Percentiles rank a stretch among this genome's conserved stretches.
Evolutionary conservation across 805 yeast genomes (phyloP).

Genomic region (Starmerella floricola): DNA sequence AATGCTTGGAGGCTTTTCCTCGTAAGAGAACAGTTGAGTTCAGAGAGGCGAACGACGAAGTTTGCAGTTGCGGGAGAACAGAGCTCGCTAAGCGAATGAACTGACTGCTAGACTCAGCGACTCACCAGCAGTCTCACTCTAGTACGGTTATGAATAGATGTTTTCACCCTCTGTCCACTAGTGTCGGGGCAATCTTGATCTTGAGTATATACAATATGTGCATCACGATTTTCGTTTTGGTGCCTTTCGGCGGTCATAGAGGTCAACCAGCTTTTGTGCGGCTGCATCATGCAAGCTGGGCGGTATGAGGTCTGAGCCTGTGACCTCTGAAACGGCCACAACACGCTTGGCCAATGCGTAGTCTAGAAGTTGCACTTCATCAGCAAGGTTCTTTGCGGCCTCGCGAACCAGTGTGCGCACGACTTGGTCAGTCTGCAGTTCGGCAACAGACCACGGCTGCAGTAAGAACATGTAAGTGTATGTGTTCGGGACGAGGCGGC

Average conservation of each 20-base stretch:
- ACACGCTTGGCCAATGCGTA: constrained; percentile 15
- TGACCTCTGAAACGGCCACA: constrained; percentile 2
- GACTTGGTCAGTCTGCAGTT: not conserved
- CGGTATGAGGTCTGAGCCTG: constrained; percentile 11
- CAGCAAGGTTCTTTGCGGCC: constrained; percentile 6
- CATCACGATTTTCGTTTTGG: constrained; percentile 1
- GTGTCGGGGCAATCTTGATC: no score
- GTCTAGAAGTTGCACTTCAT: constrained; percentile 13
- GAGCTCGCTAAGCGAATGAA: no score
- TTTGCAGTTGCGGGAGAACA: no score
- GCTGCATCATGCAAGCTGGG: constrained; percentile 1
- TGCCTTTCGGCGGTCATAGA: constrained; percentile 7
- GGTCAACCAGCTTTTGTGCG: constrained; percentile 1
- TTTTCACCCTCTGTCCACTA: no score
- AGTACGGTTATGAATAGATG: no score
- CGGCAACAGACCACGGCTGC: constrained; percentile 6
- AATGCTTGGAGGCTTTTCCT: no score
- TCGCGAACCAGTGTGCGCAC: constrained; percentile 8
- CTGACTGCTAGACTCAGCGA: no score
- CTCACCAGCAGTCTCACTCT: no score
- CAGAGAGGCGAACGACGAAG: no score
- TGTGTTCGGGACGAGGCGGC: constrained; percentile 22
- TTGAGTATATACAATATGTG: constrained; percentile 1
- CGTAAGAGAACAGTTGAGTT: no score
- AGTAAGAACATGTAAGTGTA: constrained; percentile 25